A percentile compares a stretch with the other conserved stretches of the same genome.
These are phyloP conservation scores for Hydnomerulius pinastri DNA, from an alignment of 768 basidiomycete genomes.

Conservation along the genomic window DNA sequence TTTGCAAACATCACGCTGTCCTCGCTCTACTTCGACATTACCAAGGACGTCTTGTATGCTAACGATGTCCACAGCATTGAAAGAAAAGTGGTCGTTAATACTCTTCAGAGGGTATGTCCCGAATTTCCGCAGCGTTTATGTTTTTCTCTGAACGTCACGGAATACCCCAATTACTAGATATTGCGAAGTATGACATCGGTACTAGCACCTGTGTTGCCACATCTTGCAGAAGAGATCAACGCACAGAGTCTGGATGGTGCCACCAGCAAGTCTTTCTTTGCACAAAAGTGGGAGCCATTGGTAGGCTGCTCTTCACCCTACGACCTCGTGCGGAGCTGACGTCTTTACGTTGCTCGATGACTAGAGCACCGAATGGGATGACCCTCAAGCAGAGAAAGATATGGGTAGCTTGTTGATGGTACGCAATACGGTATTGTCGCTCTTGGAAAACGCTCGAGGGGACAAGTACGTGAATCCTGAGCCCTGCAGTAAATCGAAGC, in stretches of 20 bases:
- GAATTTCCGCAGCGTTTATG: not conserved
- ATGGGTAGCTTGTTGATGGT: conserved; percentile 66
- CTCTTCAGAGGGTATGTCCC: conserved; percentile 62
- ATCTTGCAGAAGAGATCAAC: conserved; percentile 88
- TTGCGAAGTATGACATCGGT: conserved; percentile 67
- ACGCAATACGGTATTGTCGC: conserved; percentile 57
- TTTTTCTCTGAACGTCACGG: not conserved
- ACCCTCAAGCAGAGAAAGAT: conserved; percentile 53
- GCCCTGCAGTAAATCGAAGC: not conserved
- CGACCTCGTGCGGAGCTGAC: not conserved
- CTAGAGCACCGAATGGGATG: conserved; percentile 64
- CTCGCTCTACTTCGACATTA: conserved; percentile 88
- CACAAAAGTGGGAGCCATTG: conserved; percentile 63
- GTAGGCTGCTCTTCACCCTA: conserved; percentile 43
- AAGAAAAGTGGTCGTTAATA: conserved; percentile 68
- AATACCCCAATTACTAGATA: conserved; percentile 42
- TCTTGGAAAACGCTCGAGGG: conserved; percentile 76
- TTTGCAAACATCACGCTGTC: conserved; percentile 87
- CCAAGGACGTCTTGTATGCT: conserved; percentile 89
- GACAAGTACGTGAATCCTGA: conserved; percentile 56
- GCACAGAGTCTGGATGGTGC: conserved; percentile 21
- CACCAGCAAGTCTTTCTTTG: conserved; percentile 61
- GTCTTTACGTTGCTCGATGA: not conserved
- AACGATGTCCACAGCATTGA: conserved; percentile 49
- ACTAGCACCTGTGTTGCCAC: conserved; percentile 85